Base-by-base conservation (phyloP, 148 eudicot genomes). In the Chenopodium album region DNA sequence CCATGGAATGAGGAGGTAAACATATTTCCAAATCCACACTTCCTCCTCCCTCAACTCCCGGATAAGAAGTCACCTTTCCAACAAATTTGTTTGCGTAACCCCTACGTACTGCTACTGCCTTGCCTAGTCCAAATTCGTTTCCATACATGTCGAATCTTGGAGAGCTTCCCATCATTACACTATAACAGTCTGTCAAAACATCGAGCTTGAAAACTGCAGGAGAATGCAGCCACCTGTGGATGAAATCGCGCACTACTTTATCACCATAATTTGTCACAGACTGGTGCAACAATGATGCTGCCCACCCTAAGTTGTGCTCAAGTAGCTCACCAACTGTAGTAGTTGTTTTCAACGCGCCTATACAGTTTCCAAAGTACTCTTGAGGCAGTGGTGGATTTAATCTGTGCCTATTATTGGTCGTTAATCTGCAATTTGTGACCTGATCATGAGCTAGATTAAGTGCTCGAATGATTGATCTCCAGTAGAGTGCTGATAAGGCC, bases 51-150 rank as follows among this genome's bases (percentile, higher is more conserved):
- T 92, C 89, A 3, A 88, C 29, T 0, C 94, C 94, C 0, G 91
- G 93, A 28, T 85, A 92, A 9, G 91, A 86, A 17, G 90, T 91
- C 14, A 91, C 88, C 83, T 88, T 91, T 1, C 98, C 93, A 59
- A 85, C 88, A 76, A 88, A 91, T 70, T 92, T 92, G 67, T 89
- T 87, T 5, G 91, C 92, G 77, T 54, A 82, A 0, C 95, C 95
- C 29, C 95, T 91, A 28, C 92, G 79, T 12, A 90, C 85, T 0
- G 94, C 98, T 48, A 91, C 13, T 0, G 94, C 90, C 17, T 83
- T 84, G 0, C 98, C 98, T 86, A 94, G 86, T 68, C 96, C 94
- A 65, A 94, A 94, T 78, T 93, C 98, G 54, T 90, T 92, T 9
- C 91, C 92, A 72, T 93, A 93, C 89, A 94, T 88, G 3, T 93